Base-by-base conservation (phyloP, 306 rosid species). In the Trichosanthes cucumerina region DNA sequence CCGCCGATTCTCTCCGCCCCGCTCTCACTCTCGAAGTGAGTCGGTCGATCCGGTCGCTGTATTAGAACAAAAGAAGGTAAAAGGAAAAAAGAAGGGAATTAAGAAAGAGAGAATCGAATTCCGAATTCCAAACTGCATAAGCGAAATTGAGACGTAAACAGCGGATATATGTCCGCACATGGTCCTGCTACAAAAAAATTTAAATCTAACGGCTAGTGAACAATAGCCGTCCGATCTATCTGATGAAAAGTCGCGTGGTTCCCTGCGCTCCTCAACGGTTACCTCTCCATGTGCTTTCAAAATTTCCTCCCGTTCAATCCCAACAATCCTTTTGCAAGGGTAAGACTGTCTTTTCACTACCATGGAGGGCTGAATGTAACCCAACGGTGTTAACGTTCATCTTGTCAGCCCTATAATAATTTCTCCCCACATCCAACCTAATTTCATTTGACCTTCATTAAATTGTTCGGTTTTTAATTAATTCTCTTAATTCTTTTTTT, bases 171-270 rank as follows among this genome's bases (percentile, higher is more conserved):
- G 86, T 86, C 83, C 38, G 83, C 78, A 83, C 75, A 75, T 68
- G 80, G 78, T 52, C 79, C 54, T 70, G 83, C 65, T 31, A 64
- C n/a, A 4, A 50, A 36, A 28, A 75, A 34, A 65, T 86, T 86
- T 76, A 60, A 83, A 86, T 74, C 63, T 21, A 86, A 86, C 89
- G 89, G 87, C 89, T 86, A 86, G 80, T 81, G 38, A 86, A 76
- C 39, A 2, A 21, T 46, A 38, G 58, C 87, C 89, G 85, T 75
- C 14, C 11, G 85, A 81, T 86, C 78, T 69, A 15, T 53, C 16
- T 16, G 70, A 81, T 81, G 82, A 79, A 81, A 86, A 83, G 89
- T 83, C 85, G 89, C 85, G 56, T 54, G 77, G 19, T 77, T 82
- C 76, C 43, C 54, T 12, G 59, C 64, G 83, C 60, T 24, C 83